Conservation (phyloP, 2,329 filamentous ascomycete species). For the Tolypocladium cylindrosporum region DNA sequence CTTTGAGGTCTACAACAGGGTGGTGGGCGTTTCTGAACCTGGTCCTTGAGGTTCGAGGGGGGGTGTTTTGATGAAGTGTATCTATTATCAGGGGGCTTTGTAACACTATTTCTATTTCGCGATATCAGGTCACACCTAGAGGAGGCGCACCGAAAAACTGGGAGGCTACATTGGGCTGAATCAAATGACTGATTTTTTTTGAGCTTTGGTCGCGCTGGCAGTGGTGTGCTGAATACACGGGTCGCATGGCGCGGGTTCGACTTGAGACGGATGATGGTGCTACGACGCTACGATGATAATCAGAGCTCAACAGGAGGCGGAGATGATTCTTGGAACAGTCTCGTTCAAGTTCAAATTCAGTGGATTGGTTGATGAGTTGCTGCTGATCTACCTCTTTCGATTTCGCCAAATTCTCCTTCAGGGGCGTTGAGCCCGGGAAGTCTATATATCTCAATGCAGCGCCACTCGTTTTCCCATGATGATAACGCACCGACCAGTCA, state of each 20-base stretch:
- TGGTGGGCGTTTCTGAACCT: neutral
- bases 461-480: neutral
- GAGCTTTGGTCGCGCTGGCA: neutral
- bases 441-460: conserved; percentile 1
- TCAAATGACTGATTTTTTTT: neutral
- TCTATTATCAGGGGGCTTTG: neutral
- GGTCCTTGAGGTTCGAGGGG: neutral
- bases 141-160: neutral
- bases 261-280: neutral
- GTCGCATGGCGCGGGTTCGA: neutral
- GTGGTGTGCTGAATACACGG: neutral
- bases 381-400: neutral
- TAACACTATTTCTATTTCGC: neutral
- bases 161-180: neutral
- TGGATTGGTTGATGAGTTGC: neutral
- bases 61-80: neutral
- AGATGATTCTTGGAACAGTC: neutral
- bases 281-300: neutral
- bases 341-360: neutral
- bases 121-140: neutral
- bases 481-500: neutral
- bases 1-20: neutral
- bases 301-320: neutral
- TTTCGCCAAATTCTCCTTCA: neutral
- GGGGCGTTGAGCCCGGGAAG: conserved; percentile 16